These are phyloP conservation scores for Lachancea nothofagi DNA, from an alignment of 805 yeast species.

Conservation along the genomic window DNA sequence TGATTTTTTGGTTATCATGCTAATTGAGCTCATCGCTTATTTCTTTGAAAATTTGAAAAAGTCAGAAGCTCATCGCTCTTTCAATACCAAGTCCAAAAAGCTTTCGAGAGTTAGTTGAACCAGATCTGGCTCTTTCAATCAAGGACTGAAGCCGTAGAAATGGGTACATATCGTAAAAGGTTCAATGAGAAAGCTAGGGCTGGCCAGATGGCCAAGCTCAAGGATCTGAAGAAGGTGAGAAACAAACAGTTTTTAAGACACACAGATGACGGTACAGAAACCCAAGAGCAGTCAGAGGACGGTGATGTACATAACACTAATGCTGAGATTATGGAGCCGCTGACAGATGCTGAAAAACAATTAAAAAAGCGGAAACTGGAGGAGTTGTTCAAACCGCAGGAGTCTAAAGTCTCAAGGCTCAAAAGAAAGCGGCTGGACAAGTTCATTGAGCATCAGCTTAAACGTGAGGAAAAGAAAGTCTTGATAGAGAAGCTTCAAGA, in stretches of 20 bases:
- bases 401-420: slow-evolving; percentile 61
- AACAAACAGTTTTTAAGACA: slow-evolving; percentile 62
- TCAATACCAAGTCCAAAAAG: neutral
- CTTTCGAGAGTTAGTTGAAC: neutral
- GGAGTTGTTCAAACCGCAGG: slow-evolving; percentile 53
- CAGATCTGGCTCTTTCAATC: too few relatives aligned
- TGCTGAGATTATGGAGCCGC: slow-evolving; percentile 55
- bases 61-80: neutral
- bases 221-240: slow-evolving; percentile 58
- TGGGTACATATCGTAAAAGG: slow-evolving; percentile 80
- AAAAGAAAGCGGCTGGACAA: slow-evolving; percentile 82
- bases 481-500: slow-evolving; percentile 66
- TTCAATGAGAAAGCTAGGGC: slow-evolving; percentile 82
- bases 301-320: slow-evolving; percentile 44
- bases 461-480: slow-evolving; percentile 79
- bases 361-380: slow-evolving; percentile 62
- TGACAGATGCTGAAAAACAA: slow-evolving; percentile 57
- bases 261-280: slow-evolving; percentile 37
- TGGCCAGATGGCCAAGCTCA: slow-evolving; percentile 77
- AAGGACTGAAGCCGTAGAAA: too few relatives aligned
- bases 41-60: neutral
- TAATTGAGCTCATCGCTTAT: neutral
- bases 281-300: slow-evolving; percentile 12
- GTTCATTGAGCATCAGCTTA: slow-evolving; percentile 84
- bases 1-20: too few relatives aligned